A percentile compares a stretch with the other conserved stretches of the same genome.
Evolutionary conservation across 169 alveolate species (phyloP).

Genomic region (Ichthyophthirius multifiliis): DNA sequence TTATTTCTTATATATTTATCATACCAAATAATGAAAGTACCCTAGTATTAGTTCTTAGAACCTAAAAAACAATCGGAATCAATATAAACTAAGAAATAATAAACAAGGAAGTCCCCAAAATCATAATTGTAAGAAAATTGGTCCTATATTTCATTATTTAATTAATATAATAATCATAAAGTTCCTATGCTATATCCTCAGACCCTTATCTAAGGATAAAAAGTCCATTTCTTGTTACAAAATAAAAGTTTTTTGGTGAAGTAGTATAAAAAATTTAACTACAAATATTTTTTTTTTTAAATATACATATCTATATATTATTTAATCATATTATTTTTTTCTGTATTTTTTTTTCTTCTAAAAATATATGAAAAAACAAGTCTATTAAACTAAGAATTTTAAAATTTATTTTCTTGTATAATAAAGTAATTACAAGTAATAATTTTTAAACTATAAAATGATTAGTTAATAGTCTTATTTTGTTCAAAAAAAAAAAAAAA

Average conservation of each 20-base stretch:
- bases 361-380: too few relatives aligned
- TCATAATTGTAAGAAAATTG: background rate
- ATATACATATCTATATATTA: background rate
- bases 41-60: constrained; percentile 12
- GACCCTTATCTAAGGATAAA: background rate
- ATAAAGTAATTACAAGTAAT: too few relatives aligned
- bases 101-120: background rate
- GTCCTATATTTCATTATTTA: background rate
- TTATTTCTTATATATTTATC: background rate
- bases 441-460: too few relatives aligned
- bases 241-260: background rate
- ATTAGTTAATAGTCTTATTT: too few relatives aligned
- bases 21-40: background rate
- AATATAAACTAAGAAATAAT: background rate
- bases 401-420: too few relatives aligned
- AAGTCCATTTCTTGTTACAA: too few relatives aligned
- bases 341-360: too few relatives aligned
- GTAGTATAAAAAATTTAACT: background rate
- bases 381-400: too few relatives aligned
- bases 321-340: too few relatives aligned
- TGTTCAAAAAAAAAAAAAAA: too few relatives aligned
- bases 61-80: constrained; percentile 7
- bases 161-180: background rate
- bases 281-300: too few relatives aligned
- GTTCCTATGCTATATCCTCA: background rate